Percentiles rank a stretch among this genome's conserved stretches.
These are phyloP conservation scores for Globisporangium spiculum DNA, from an alignment of 352 stramenopile species.

Conservation along the genomic window DNA sequence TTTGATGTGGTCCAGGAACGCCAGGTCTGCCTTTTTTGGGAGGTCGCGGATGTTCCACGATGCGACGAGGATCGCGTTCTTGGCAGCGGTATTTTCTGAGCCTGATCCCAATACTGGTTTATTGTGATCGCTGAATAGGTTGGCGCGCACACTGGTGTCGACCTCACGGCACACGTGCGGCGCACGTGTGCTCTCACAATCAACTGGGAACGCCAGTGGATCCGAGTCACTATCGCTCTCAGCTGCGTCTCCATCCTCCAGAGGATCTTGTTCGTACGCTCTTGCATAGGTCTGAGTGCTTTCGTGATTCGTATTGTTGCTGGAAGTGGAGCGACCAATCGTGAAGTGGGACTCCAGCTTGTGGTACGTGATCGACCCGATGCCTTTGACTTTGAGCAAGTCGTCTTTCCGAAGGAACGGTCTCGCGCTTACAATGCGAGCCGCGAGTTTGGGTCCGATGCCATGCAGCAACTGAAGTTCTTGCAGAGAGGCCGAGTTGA, in stretches of 20 bases:
- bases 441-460: conserved; percentile 35
- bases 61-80: conserved; percentile 37
- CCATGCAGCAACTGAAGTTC: conserved; percentile 41
- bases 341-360: conserved; percentile 30
- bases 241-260: background rate
- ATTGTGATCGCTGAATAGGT: conserved; percentile 23
- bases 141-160: conserved; percentile 33
- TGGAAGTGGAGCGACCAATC: background rate
- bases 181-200: background rate
- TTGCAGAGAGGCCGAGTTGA: conserved; percentile 22
- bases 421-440: conserved; percentile 40
- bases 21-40: conserved; percentile 40
- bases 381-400: conserved; percentile 44
- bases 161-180: conserved; percentile 29
- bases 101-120: background rate
- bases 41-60: conserved; percentile 81
- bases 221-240: background rate
- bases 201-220: background rate
- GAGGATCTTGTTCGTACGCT: background rate
- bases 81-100: background rate
- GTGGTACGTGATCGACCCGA: conserved; percentile 37
- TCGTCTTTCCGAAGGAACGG: conserved; percentile 53
- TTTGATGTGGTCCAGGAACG: conserved; percentile 42
- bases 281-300: background rate
- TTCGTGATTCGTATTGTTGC: background rate